Percentiles rank a stretch among this genome's conserved stretches.
These are phyloP conservation scores for Thielaviopsis cerberus DNA, from an alignment of 2,329 filamentous ascomycete genomes.

Conservation along the genomic window DNA sequence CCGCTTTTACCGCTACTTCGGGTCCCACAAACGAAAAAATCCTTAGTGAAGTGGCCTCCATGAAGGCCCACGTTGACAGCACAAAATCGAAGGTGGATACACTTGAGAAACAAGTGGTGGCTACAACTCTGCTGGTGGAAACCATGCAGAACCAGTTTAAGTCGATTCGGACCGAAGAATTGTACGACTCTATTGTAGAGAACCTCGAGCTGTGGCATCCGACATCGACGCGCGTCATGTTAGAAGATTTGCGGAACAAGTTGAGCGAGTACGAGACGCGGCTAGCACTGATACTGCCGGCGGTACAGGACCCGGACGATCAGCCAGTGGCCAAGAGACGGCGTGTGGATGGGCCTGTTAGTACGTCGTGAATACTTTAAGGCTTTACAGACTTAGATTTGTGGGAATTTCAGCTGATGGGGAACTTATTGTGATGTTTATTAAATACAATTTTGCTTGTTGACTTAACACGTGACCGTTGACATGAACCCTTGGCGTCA, in stretches of 20 bases:
- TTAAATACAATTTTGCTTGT: too few species aligned
- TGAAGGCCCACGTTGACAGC: background rate
- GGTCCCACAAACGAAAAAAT: background rate
- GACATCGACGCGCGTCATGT: background rate
- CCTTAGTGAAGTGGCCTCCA: background rate
- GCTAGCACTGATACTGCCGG: background rate
- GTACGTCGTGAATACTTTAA: too few species aligned
- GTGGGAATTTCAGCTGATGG: too few species aligned
- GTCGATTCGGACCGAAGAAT: conserved; percentile 2
- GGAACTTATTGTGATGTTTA: too few species aligned
- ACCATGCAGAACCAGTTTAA: conserved; percentile 5
- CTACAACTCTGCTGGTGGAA: background rate
- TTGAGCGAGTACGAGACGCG: background rate
- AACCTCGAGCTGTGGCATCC: conserved; percentile 10
- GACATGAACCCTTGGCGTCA: too few species aligned
- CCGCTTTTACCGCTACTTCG: background rate
- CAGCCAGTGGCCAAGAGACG: background rate
- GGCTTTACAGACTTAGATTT: too few species aligned
- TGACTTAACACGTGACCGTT: too few species aligned
- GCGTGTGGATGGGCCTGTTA: background rate
- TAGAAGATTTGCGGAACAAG: conserved; percentile 1
- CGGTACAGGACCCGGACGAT: too few species aligned
- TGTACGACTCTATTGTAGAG: conserved; percentile 9
- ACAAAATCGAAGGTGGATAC: background rate
- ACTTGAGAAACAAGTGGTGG: background rate